These are phyloP conservation scores for Paecilomyces sp. DNA, from an alignment of 2,329 filamentous ascomycete species.

Conservation along the genomic window DNA sequence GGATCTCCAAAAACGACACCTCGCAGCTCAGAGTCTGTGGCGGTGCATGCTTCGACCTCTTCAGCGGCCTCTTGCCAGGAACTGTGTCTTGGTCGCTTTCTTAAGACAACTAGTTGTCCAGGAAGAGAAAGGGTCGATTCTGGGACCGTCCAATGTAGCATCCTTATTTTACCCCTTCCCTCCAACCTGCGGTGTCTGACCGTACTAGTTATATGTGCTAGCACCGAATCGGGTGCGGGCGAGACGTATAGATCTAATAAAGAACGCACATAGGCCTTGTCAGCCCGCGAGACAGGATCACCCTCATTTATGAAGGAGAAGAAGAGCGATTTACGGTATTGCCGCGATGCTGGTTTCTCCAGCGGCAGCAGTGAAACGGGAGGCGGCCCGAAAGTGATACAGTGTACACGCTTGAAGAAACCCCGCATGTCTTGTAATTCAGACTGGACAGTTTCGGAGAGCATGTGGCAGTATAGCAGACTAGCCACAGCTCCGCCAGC, in stretches of 20 bases:
- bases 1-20: slow-evolving; percentile 75
- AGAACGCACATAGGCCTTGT: slow-evolving; percentile 66
- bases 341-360: slow-evolving; percentile 45
- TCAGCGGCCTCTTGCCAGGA: slow-evolving; percentile 33
- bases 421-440: slow-evolving; percentile 63
- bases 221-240: slow-evolving; percentile 41
- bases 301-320: slow-evolving; percentile 79
- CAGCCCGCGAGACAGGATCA: slow-evolving; percentile 70
- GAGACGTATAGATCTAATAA: slow-evolving; percentile 64
- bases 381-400: slow-evolving; percentile 77
- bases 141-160: slow-evolving; percentile 57
- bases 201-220: slow-evolving; percentile 4
- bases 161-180: slow-evolving; percentile 10
- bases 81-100: slow-evolving; percentile 35
- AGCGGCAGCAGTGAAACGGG: slow-evolving; percentile 68
- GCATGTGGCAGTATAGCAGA: slow-evolving; percentile 76
- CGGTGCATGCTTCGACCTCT: slow-evolving; percentile 61
- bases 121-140: slow-evolving; percentile 61
- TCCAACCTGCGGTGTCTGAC: slow-evolving; percentile 2
- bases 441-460: slow-evolving; percentile 51
- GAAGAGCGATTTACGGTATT: slow-evolving; percentile 62
- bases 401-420: slow-evolving; percentile 73
- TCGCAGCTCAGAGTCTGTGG: slow-evolving; percentile 61
- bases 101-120: slow-evolving; percentile 61
- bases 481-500: slow-evolving; percentile 79